A percentile compares a stretch with the other conserved stretches of the same genome.
phyloP scores from a whole-genome alignment of 2,329 filamentous ascomycete species.

The Pseudogymnoascus sp. region DNA sequence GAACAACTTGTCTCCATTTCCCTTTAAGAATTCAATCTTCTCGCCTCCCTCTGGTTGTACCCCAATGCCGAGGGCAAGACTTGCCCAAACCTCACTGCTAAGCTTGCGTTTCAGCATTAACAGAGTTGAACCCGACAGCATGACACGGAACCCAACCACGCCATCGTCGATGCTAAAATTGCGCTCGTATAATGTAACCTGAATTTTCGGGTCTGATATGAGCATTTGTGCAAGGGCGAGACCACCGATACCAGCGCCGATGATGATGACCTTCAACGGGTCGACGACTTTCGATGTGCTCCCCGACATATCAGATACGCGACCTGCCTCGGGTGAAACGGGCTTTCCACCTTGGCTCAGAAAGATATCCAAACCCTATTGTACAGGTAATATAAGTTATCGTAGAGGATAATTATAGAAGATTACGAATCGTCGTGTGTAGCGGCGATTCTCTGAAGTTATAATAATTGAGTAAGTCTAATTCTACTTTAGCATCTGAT shows the following conservation, averaged over 20 bases:
- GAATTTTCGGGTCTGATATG: conserved; percentile 16
- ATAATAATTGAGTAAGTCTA: no score
- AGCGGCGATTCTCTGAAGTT: no score
- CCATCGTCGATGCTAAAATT: conserved; percentile 16
- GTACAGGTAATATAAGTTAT: not conserved
- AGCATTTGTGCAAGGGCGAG: conserved; percentile 24
- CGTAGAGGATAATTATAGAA: no score
- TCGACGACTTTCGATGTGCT: not conserved
- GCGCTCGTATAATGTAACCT: conserved; percentile 24
- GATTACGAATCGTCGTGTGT: no score
- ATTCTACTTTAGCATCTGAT: no score
- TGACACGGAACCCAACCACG: conserved; percentile 24
- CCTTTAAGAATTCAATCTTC: conserved; percentile 23
- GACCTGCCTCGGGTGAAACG: not conserved
- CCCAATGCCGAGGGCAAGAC: conserved; percentile 19
- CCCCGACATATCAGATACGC: not conserved
- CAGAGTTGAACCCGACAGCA: conserved; percentile 24
- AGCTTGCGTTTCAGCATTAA: conserved; percentile 21
- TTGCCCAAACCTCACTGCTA: conserved; percentile 18
- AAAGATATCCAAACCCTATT: not conserved
- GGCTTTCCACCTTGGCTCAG: not conserved
- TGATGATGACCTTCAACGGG: conserved; percentile 13
- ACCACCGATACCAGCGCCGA: conserved; percentile 24
- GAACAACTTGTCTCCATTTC: conserved; percentile 21
- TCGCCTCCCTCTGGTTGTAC: conserved; percentile 21